Evolutionary conservation across 2,329 filamentous ascomycete species (phyloP), one percentile per base, ranked within the genome.

Genomic region (Fusarium lateritium): DNA sequence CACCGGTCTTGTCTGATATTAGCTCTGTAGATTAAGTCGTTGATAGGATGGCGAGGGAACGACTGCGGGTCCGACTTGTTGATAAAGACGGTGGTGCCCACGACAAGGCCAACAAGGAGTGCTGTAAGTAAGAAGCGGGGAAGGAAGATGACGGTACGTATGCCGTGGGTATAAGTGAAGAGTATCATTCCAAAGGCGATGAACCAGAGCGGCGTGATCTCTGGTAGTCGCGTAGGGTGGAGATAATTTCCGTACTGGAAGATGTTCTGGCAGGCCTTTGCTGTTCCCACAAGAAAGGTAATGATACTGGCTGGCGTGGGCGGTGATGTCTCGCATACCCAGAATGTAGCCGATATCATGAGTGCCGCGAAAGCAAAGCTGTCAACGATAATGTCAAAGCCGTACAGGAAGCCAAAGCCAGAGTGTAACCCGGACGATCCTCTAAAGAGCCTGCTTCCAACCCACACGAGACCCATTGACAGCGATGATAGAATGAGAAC

Each of bases 301-400:
- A 84, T 76, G 40, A 82, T 79, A 24, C 79, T 79, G 2, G 77
- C 75, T 1, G 85, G 79, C 2, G 80, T 79, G 7, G 85, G 71
- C 0, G 84, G 81, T 0, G 81, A 83, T 2, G 80, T 79, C 47
- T 87, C 83, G 56, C 82, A 84, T 15, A 83, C 76, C 77, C 85
- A 82, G 5, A 86, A 76, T 2, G 79, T 77, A 5, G 80, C 76
- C 1, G 84, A 85, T 33, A 85, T 77, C 54, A 83, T 67, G 24
- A 87, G 76, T 2, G 77, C 68, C 3, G 83, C 80, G 38, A 87
- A 78, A 2, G 81, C 76, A 33, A 85, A 67, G 62, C 85, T 83
- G 56, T 86, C 85, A 19, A 82, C 79, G 17, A 86, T 72, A 17
- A 84, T 76, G 56, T 87, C 84, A 62, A 86, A 85, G 3, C 81